Base-by-base conservation (phyloP, 257 asterid species). In the Mitragyna speciosa region DNA sequence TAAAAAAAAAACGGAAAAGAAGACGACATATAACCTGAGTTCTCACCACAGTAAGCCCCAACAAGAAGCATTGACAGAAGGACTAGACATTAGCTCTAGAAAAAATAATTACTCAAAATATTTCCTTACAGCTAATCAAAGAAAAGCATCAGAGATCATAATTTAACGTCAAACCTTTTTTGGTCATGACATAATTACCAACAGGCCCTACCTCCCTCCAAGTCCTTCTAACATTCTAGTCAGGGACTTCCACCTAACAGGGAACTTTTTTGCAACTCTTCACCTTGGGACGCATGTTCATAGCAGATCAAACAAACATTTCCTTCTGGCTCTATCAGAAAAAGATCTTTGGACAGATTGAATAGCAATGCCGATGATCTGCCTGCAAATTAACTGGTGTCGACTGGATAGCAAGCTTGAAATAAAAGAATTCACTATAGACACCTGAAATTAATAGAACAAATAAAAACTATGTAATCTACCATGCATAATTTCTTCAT, bases 121-220 rank as follows among this genome's bases (percentile, higher is more conserved):
- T 68, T 77, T 82, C 85, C 89, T 84, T 88, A 86, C 87, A 83
- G 78, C 90, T 89, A 86, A 80, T 7, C 12, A 69, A 80, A 82
- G 84, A 83, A 86, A 70, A 85, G 75, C 70, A 85, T 87, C 82
- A 88, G 75, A 79, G 74, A 75, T 78, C 49, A 80, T 75, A 83
- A 86, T 77, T 76, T 72, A 83, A 71, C 79, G 81, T 77, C 84
- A 76, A 83, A 81, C 81, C 83, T 75, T 88, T 86, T 79, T 79
- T 82, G 79, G 3, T 85, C 81, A 76, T 82, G 82, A 81, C 86
- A 86, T 83, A 81, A 45, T 87, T 85, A 81, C 84, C 93, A 83
- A 81, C 81, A 74, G 78, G 85, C 69, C 86, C 81, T 73, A 81
- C 74, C 84, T 82, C 81, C 78, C 79, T 36, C 83, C 81, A 79